phyloP scores from a whole-genome alignment of 768 basidiomycete species.

The Tephrocybe sp. region DNA sequence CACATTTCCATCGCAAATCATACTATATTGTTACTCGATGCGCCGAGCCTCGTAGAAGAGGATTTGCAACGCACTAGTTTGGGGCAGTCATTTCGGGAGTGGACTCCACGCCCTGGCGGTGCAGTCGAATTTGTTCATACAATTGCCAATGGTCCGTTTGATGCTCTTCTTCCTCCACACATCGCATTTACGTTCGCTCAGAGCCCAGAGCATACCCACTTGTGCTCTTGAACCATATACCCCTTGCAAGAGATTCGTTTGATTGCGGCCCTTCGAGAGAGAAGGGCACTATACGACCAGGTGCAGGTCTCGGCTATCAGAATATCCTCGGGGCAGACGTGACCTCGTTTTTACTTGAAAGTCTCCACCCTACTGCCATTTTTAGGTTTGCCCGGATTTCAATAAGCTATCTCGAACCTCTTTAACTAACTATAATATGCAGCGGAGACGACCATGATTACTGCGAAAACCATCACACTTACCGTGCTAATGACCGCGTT shows the following conservation, averaged over 20 bases:
- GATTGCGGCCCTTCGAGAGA: conserved; percentile 82
- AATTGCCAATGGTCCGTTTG: conserved; percentile 34
- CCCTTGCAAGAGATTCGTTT: conserved; percentile 72
- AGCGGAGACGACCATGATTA: conserved; percentile 97
- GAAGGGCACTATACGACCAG: conserved; percentile 68
- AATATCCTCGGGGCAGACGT: conserved; percentile 75
- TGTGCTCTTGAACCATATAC: conserved; percentile 87
- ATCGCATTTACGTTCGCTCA: conserved; percentile 13
- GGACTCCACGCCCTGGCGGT: conserved; percentile 49
- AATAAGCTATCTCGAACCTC: not conserved
- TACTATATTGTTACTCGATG: conserved; percentile 71
- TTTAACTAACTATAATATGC: conserved; percentile 12
- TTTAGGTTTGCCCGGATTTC: conserved; percentile 57
- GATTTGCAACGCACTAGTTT: conserved; percentile 50
- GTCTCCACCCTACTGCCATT: conserved; percentile 63
- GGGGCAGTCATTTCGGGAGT: conserved; percentile 41
- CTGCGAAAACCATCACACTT: conserved; percentile 64
- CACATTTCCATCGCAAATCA: conserved; percentile 68
- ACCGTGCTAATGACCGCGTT: conserved; percentile 16
- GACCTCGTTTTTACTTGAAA: conserved; percentile 64
- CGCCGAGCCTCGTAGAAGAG: conserved; percentile 74
- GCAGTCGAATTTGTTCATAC: conserved; percentile 54
- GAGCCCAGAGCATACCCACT: conserved; percentile 42
- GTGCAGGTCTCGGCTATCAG: conserved; percentile 79
- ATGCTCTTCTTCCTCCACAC: not conserved